These are phyloP conservation scores for Suillus occidentalis DNA, from an alignment of 768 basidiomycete genomes.

Conservation along the genomic window DNA sequence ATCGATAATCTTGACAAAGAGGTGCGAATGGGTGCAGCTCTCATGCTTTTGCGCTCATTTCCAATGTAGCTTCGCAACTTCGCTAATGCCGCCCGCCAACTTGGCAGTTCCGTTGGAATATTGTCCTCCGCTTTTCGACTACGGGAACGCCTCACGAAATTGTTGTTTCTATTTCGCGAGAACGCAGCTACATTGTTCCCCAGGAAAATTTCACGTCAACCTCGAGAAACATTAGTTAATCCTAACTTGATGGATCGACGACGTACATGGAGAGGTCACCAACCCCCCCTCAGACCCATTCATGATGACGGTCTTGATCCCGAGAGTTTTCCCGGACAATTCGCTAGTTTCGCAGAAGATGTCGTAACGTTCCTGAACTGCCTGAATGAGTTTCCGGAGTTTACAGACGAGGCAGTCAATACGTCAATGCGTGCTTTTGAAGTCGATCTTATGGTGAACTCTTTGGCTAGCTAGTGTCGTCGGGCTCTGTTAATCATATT, in stretches of 20 bases:
- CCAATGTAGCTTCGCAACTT: constrained; percentile 48
- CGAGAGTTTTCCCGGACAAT: constrained; percentile 48
- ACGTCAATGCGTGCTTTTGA: constrained; percentile 49
- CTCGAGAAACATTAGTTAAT: constrained; percentile 38
- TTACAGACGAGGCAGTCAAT: constrained; percentile 52
- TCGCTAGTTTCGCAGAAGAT: constrained; percentile 47
- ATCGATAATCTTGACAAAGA: constrained; percentile 51
- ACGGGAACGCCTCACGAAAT: constrained; percentile 50
- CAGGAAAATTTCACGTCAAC: constrained; percentile 42
- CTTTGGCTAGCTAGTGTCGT: neutral
- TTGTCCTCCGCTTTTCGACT: constrained; percentile 54
- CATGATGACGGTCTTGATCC: constrained; percentile 45
- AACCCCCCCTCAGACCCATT: constrained; percentile 38
- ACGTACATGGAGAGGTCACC: constrained; percentile 33
- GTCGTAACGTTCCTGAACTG: constrained; percentile 53
- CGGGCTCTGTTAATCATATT: constrained; percentile 9
- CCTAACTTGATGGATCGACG: constrained; percentile 35
- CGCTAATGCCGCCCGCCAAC: constrained; percentile 53
- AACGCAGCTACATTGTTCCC: constrained; percentile 60
- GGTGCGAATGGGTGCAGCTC: constrained; percentile 21
- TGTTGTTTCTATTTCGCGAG: constrained; percentile 51
- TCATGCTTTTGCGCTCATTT: constrained; percentile 14
- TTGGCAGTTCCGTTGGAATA: constrained; percentile 57
- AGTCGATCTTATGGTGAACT: constrained; percentile 48
- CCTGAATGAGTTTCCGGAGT: constrained; percentile 58